phyloP scores from a whole-genome alignment of 2,329 filamentous ascomycete genomes.

The Xylaria sp. region DNA sequence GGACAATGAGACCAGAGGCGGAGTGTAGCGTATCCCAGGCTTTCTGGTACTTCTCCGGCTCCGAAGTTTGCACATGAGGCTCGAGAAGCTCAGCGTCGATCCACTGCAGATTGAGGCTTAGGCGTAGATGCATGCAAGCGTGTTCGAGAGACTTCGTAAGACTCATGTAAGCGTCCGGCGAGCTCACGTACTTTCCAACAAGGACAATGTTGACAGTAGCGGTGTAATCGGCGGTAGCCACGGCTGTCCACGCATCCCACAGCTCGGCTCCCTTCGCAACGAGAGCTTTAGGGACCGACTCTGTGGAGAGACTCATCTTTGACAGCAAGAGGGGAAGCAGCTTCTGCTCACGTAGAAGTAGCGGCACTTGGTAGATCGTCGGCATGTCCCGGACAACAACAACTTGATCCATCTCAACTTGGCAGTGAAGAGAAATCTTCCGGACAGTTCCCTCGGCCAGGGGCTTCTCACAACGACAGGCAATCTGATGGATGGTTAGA shows the following conservation, averaged over 20 bases:
- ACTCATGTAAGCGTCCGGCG: conserved; percentile 80
- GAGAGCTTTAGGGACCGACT: conserved; percentile 50
- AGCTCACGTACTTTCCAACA: conserved; percentile 85
- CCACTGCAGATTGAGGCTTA: conserved; percentile 75
- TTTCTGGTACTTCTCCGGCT: conserved; percentile 72
- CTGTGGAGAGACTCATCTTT: conserved; percentile 52
- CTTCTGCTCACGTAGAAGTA: conserved; percentile 81
- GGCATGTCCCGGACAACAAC: conserved; percentile 84
- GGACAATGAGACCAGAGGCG: conserved; percentile 61
- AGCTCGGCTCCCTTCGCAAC: conserved; percentile 59
- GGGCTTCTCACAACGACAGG: conserved; percentile 78
- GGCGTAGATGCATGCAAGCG: conserved; percentile 76
- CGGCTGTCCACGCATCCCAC: conserved; percentile 77
- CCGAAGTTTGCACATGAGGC: conserved; percentile 50
- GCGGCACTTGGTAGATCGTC: conserved; percentile 88
- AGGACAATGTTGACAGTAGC: conserved; percentile 75
- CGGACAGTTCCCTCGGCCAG: conserved; percentile 69
- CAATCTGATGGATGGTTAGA: conserved; percentile 55
- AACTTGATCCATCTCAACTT: conserved; percentile 79
- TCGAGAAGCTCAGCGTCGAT: conserved; percentile 85
- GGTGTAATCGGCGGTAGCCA: conserved; percentile 59
- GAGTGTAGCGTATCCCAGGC: conserved; percentile 77
- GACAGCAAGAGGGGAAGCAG: conserved; percentile 62
- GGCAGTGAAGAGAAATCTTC: conserved; percentile 87
- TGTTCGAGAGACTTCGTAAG: conserved; percentile 86